A percentile compares a stretch with the other conserved stretches of the same genome.
These are phyloP conservation scores for Ceratobasidium sp. DNA, from an alignment of 1,284 basidiomycete genomes.

Conservation along the genomic window DNA sequence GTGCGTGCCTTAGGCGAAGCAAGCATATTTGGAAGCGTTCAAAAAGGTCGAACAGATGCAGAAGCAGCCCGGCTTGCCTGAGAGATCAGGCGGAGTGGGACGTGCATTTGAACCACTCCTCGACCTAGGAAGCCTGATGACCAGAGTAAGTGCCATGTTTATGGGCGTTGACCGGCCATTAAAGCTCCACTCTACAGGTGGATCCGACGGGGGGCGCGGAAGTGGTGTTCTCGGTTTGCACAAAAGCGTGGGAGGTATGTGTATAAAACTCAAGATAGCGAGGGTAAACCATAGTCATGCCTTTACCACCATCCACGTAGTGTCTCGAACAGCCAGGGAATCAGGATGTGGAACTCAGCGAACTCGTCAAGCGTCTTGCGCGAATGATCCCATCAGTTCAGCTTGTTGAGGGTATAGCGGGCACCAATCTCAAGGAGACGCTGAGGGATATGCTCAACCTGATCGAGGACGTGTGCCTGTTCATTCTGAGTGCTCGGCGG, in stretches of 20 bases:
- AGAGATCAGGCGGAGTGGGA: background rate
- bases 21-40: background rate
- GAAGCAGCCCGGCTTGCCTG: background rate
- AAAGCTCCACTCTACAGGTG: background rate
- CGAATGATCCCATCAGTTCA: background rate
- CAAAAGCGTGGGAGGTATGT: constrained; percentile 21
- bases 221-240: background rate
- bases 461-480: constrained; percentile 19
- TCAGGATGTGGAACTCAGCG: background rate
- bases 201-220: background rate
- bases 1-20: too few relatives aligned
- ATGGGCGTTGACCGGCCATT: too few relatives aligned
- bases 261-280: too few relatives aligned
- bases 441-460: background rate
- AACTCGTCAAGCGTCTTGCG: background rate
- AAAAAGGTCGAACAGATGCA: background rate
- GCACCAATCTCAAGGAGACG: background rate
- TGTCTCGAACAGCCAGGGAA: background rate
- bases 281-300: too few relatives aligned
- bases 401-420: background rate
- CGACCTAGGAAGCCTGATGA: background rate
- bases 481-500: background rate
- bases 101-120: background rate
- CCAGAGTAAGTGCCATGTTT: background rate
- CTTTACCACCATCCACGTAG: background rate